Base-by-base conservation (phyloP, 2,329 filamentous ascomycete species). In the Bipolaris cookei region DNA sequence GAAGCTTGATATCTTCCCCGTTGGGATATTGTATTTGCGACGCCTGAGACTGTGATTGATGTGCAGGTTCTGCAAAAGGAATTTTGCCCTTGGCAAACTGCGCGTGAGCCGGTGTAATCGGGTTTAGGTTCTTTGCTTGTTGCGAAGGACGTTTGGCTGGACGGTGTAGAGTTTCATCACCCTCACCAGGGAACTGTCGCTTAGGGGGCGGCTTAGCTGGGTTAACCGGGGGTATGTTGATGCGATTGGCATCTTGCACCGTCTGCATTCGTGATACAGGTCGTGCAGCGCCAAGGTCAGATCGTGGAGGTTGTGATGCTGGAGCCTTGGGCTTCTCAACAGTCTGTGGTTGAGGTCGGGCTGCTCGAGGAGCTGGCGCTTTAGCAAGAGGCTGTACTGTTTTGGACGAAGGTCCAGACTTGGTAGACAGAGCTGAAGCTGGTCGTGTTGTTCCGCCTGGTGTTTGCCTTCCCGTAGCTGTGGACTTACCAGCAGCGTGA, bases 1-100 rank as follows among this genome's bases (percentile, higher is more conserved):
- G 94, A 3, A 99, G 86, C 65, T 95, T 90, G 69, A 99, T 97
- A 49, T 85, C 86, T 57, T 99, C 95, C 59, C 93, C 92, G 66
- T 92, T 94, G 59, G 89, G 90, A 78, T 96, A 96, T 50, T 91
- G 87, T 1, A 90, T 89, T 68, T 90, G 90, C 1, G 65, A 80
- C 1, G 80, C 2, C 20, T 64, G 61, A 11, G 87, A 88, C 88
- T 41, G 38, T 18, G 38, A 11, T 21, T 56, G 78, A 32, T 66
- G 68, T n/a, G 69, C 81, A 58, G 86, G 87, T 18, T 93, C 85
- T 6, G 92, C 92, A 71, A 97, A 97, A 2, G 92, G 90, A 65
- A 97, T 97, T 25, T 90, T 88, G n/a, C 87, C 90, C 77, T 90
- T 96, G 6, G 91, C 90, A 58, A 94, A 88, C 71, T 86, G 84